These are phyloP conservation scores for Rhodotorula diobovata DNA, from an alignment of 768 basidiomycete genomes.

Conservation along the genomic window DNA sequence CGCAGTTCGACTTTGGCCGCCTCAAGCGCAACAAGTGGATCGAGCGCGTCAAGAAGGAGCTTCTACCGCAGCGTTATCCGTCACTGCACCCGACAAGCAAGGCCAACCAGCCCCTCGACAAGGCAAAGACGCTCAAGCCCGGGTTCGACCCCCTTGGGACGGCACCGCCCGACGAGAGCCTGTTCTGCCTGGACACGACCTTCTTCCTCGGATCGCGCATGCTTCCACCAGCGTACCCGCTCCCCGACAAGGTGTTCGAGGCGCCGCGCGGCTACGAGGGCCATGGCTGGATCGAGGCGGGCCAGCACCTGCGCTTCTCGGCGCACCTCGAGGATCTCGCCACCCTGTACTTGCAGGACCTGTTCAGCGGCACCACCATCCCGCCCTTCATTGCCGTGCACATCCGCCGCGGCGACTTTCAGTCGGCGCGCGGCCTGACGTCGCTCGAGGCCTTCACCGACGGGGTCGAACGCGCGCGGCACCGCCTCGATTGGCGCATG, in stretches of 20 bases:
- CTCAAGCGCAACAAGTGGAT: conserved; percentile 13
- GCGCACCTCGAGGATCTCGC: conserved; percentile 18
- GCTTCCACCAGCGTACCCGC: conserved; percentile 16
- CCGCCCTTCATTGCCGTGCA: conserved; percentile 39
- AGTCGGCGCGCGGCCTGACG: conserved; percentile 21
- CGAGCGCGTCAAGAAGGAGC: conserved; percentile 7
- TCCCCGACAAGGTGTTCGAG: conserved; percentile 3
- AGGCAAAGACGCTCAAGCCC: conserved; percentile 9
- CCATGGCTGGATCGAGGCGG: conserved; percentile 18
- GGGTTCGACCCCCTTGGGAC: conserved; percentile 21
- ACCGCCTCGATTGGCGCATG: conserved; percentile 15
- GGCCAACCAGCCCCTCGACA: neutral
- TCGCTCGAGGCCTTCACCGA: conserved; percentile 21
- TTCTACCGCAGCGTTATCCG: conserved; percentile 10
- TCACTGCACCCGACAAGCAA: too few species aligned
- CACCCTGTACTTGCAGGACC: conserved; percentile 14
- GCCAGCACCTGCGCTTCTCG: conserved; percentile 27
- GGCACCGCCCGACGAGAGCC: conserved; percentile 12
- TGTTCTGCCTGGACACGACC: conserved; percentile 37
- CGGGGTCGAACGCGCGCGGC: conserved; percentile 19
- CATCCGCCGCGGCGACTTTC: conserved; percentile 37
- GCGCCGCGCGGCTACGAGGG: conserved; percentile 19
- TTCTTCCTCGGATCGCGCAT: conserved; percentile 35
- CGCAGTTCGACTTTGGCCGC: conserved; percentile 28
- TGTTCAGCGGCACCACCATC: conserved; percentile 22